phyloP scores from a whole-genome alignment of 78 protist genomes.

The Trichosphaerium sp. region DNA sequence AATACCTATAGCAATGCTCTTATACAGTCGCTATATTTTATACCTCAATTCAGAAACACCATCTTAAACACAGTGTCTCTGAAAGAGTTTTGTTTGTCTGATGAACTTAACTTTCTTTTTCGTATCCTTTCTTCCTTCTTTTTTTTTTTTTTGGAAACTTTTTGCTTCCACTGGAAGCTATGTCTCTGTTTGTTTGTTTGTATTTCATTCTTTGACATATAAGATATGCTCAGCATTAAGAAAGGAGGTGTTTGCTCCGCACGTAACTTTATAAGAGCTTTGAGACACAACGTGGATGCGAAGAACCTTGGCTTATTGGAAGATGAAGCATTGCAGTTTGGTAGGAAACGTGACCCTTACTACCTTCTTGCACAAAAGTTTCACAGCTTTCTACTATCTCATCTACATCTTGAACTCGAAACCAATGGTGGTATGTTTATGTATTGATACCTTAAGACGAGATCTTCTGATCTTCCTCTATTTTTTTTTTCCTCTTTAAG shows the following conservation, averaged over 20 bases:
- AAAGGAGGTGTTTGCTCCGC: constrained; percentile 24
- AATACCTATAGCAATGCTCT: constrained; percentile 49
- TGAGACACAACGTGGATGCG: constrained; percentile 42
- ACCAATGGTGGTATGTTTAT: no score
- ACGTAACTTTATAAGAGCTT: constrained; percentile 41
- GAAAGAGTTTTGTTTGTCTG: constrained; percentile 38
- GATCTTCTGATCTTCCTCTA: no score
- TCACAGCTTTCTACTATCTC: constrained; percentile 36
- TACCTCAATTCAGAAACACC: constrained; percentile 41
- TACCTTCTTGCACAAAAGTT: no score
- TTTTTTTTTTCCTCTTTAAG: no score
- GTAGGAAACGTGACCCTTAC: no score
- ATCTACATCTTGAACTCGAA: constrained; percentile 37
- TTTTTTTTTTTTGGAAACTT: not conserved
- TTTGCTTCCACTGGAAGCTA: not conserved
- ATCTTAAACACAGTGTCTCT: constrained; percentile 31
- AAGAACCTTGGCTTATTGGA: not conserved
- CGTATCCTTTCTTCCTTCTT: no score
- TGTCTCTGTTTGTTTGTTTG: no score
- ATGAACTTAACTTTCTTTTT: constrained; percentile 62
- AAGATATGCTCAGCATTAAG: constrained; percentile 36
- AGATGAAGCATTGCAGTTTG: not conserved
- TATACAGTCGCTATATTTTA: constrained; percentile 54
- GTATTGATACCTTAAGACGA: no score
- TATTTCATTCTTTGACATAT: not conserved